Evolutionary conservation across 2,329 filamentous ascomycete species (phyloP), one percentile per base, ranked within the genome.

Genomic region (Pseudogymnoascus sp.): DNA sequence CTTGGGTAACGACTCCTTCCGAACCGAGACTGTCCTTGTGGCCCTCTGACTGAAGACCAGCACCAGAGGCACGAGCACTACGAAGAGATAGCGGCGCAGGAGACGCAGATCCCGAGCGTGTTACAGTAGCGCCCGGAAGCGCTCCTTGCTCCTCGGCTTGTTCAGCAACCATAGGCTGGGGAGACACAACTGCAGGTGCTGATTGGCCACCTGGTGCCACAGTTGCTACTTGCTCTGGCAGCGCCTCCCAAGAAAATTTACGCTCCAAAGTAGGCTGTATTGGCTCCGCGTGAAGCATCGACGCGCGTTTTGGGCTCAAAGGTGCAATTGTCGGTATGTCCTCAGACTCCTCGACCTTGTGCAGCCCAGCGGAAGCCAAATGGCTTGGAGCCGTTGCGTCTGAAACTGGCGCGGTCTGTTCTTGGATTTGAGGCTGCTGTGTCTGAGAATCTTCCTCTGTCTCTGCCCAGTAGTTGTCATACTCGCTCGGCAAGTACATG

Each of bases 381-480:
- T 55, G 12, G 45, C 29, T 29, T 4, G 26, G 11, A 31, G 33
- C 8, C 6, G 52, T 4, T 35, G 35, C 16, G 4, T 2, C 31
- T 8, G 55, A 3, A 39, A 26, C 16, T 11, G 55, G 11, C 12
- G 55, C 55, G 3, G 21, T 21, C 35, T 59, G 35, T 38, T 19
- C 60, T 63, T 58, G 61, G 14, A 2, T 59, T 23, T n/a, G 64
- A 43, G 6, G 52, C 43, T 37, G 52, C 49, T 37, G 63, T 29
- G n/a, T 61, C 61, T 33, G 65, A 12, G 43, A 33, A 6, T 69
- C 69, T 43, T 81, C 78, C 45, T 78, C 79, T 7, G 74, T 72
- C 26, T 80, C 77, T 2, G 80, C 79, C 81, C 86, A 87, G 69
- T 89, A 89, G 67, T 82, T 84, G 63, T 87, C 86, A 68, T 90